Evolutionary conservation across 2,329 filamentous ascomycete species (phyloP), one percentile per base, ranked within the genome.

Genomic region (Exophiala xenobiotica): DNA sequence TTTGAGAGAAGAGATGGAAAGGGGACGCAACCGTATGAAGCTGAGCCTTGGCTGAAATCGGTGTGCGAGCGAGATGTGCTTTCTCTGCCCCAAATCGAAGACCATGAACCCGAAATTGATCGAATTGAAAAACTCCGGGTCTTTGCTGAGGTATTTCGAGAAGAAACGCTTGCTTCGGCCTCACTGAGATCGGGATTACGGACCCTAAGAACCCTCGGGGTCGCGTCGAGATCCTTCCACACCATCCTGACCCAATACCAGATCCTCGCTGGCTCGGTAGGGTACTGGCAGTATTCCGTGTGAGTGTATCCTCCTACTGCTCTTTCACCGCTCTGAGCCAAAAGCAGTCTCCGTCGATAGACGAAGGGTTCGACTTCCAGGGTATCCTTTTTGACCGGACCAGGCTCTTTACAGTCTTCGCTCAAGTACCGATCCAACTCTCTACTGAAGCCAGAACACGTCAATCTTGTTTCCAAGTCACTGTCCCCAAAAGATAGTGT

Each of bases 91-190:
- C 48, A 55, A 27, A 55, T 22, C 20, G 53, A 55, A 27, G 53
- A 51, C 38, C 46, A 52, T 3, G 53, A 55, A 6, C 33, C 49
- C 11, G 53, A 55, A 12, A 52, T 19, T 29, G 53, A 55, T n/a
- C 53, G 40, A 16, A 52, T 24, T 20, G 47, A 49, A 31, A 52
- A 49, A 11, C 31, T 44, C 16, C 38, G 18, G 16, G 24, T 31
- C 39, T 39, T 55, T 16, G 16, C 26, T 19, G 31, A 45, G 7
- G 33, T 31, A 11, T 22, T 33, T 11, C 24, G 33, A 20, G 53
- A 46, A 14, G 45, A 51, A 20, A 18, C 24, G 46, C 41, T 51
- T 5, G 19, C 42, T 23, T 22, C 31, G 44, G 41, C 46, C 12
- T 46, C 42, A 11, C 29, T 41, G 22, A 26, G 19, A 24, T 22